A percentile compares a stretch with the other conserved stretches of the same genome.
Evolutionary conservation across 2,329 filamentous ascomycete species (phyloP).

Genomic region (Leptographium flavum): DNA sequence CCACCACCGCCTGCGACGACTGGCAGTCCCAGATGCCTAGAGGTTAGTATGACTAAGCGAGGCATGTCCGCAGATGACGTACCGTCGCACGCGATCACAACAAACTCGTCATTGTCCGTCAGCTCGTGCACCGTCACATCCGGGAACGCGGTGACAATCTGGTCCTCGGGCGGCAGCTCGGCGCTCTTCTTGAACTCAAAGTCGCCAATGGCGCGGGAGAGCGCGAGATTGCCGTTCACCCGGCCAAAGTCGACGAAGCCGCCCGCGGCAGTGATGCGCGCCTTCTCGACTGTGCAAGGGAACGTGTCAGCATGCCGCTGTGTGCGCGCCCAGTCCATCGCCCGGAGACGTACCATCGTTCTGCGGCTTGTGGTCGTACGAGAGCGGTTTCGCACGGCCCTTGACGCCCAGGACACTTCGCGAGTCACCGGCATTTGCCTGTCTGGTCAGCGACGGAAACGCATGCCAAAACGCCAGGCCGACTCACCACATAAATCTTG

Average conservation of each 20-base stretch:
- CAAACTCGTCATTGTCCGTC: slow-evolving; percentile 85
- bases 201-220: slow-evolving; percentile 94
- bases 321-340: no score
- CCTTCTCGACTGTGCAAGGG: slow-evolving; percentile 62
- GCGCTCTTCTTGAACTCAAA: slow-evolving; percentile 99
- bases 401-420: slow-evolving; percentile 92
- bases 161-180: slow-evolving; percentile 90
- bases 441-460: slow-evolving; percentile 3
- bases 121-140: slow-evolving; percentile 88
- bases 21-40: slow-evolving; percentile 99
- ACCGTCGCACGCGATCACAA: slow-evolving; percentile 90
- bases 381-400: slow-evolving; percentile 90
- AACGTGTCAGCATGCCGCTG: slow-evolving; percentile 7
- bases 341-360: slow-evolving; percentile 60
- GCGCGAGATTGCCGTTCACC: slow-evolving; percentile 92
- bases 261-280: slow-evolving; percentile 85
- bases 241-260: slow-evolving; percentile 97
- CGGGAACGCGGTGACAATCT: slow-evolving; percentile 94
- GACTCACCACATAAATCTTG: slow-evolving; percentile 88
- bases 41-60: neutral
- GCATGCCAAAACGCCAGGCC: neutral
- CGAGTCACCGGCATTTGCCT: slow-evolving; percentile 97
- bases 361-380: slow-evolving; percentile 98
- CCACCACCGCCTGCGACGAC: slow-evolving; percentile 90
- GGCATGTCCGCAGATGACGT: slow-evolving; percentile 24